These are phyloP conservation scores for Carex parvula DNA, from an alignment of 176 grass and related monocot species.

Conservation along the genomic window DNA sequence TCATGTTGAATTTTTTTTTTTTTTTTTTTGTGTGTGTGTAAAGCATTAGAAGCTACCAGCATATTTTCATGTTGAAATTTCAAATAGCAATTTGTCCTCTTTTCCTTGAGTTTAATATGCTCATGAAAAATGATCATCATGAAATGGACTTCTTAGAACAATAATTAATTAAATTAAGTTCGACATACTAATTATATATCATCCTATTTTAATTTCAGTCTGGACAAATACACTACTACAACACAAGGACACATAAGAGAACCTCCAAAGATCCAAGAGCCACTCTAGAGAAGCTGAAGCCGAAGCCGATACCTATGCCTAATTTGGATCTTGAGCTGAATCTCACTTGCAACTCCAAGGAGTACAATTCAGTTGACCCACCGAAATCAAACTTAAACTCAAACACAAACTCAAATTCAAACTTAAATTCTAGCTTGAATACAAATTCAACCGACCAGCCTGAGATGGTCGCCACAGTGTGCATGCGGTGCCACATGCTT, in stretches of 20 bases:
- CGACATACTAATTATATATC: not conserved
- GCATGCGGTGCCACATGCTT: slow-evolving; percentile 48
- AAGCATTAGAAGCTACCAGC: no score
- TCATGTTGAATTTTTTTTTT: not conserved
- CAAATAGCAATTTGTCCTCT: not conserved
- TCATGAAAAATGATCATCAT: not conserved
- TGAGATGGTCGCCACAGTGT: slow-evolving; percentile 52
- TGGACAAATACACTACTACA: slow-evolving; percentile 82
- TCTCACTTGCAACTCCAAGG: slow-evolving; percentile 46
- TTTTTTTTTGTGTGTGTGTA: no score
- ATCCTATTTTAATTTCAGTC: slow-evolving; percentile 36
- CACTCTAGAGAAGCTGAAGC: not conserved
- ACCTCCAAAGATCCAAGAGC: slow-evolving; percentile 59
- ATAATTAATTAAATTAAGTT: not conserved
- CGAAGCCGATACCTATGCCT: slow-evolving; percentile 12
- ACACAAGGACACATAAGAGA: slow-evolving; percentile 80
- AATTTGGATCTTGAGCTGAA: slow-evolving; percentile 80
- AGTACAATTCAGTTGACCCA: slow-evolving; percentile 10
- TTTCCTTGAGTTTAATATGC: not conserved
- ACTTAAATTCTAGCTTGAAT: slow-evolving; percentile 16
- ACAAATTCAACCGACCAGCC: not conserved
- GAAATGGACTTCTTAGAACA: not conserved
- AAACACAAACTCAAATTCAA: not conserved
- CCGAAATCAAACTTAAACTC: not conserved
- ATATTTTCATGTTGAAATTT: not conserved